Evolutionary conservation across 169 alveolate genomes (phyloP).

Genomic region (Plasmodium cynomolgi): DNA sequence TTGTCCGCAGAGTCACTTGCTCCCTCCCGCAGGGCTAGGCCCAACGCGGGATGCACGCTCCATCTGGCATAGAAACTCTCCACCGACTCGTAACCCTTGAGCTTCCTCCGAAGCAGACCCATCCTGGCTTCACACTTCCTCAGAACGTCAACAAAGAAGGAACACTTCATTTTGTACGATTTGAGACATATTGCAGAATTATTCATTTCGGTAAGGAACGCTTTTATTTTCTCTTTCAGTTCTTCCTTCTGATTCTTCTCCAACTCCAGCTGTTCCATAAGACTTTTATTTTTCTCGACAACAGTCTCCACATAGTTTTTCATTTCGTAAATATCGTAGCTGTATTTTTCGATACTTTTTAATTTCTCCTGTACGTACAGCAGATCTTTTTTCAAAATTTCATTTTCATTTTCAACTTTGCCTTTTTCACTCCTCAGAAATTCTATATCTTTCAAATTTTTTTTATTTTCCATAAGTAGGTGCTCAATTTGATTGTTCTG

Average conservation of each 20-base stretch:
- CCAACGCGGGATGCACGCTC: background rate
- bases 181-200: constrained; percentile 30
- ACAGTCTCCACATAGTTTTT: constrained; percentile 32
- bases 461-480: constrained; percentile 26
- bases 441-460: constrained; percentile 39
- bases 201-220: constrained; percentile 21
- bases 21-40: background rate
- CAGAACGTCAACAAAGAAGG: constrained; percentile 37
- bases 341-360: constrained; percentile 54
- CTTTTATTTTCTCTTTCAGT: constrained; percentile 25
- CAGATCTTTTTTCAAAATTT: constrained; percentile 51
- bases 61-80: background rate
- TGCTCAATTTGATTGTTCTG: constrained; percentile 27
- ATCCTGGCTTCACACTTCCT: constrained; percentile 37
- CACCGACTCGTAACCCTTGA: constrained; percentile 6
- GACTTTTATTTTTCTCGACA: constrained; percentile 39
- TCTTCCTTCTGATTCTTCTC: constrained; percentile 69
- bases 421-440: constrained; percentile 32
- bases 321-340: constrained; percentile 74
- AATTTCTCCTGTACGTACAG: constrained; percentile 31
- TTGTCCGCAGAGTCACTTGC: background rate
- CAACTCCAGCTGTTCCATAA: constrained; percentile 39
- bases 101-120: constrained; percentile 11
- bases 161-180: constrained; percentile 60
- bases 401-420: constrained; percentile 66